Base-by-base conservation (phyloP, 208 protist genomes). In the Crithidia acanthocephali region DNA sequence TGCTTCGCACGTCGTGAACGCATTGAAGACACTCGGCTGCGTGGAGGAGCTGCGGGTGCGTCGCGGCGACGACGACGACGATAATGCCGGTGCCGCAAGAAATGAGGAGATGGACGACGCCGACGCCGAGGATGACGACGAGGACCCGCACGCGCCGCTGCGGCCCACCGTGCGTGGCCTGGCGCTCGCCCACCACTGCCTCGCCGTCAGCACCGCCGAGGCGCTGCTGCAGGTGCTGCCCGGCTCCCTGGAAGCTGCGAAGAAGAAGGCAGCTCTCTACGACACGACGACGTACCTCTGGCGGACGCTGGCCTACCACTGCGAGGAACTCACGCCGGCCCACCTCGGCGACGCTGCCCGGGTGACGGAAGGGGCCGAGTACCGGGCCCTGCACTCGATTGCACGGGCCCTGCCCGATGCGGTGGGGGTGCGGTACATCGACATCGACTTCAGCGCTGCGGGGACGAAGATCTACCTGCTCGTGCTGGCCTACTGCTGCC, bases 401-500 rank as follows among this genome's bases (percentile, higher is more conserved):
- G 87, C 89, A 0, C 87, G 87, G 9, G 79, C 84, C 11, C 79
- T 96, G 60, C 89, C 89, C 2, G 55, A 70, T 2, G 27, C 30
- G 0, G 30, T 88, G 9, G 67, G 65, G 16, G 83, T 96, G 52
- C 76, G 71, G 30, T 88, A 88, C 66, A 63, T 92, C 42, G 82
- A 92, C 65, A 47, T 92, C 32, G 86, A 95, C 75, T 94, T 91
- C 67, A 56, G 44, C 28, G 58, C 75, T 52, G 47, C 73, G 10
- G 70, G 63, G 35, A 84, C 72, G 56, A 96, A 96, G 79, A 72
- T 94, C 27, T 90, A 83, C 51, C 48, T 94, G 8, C 85, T 94
- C 37, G 58, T 93, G 37, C 79, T 94, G 16, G 85, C 86, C 42
- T 83, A 92, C 72, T 88, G 86, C 67, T 84, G 85, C 27, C 85